Percentiles rank a stretch among this genome's conserved stretches.
These are phyloP conservation scores for Cutaneotrichosporon mucoides DNA, from an alignment of 1,284 basidiomycete species.

Conservation along the genomic window DNA sequence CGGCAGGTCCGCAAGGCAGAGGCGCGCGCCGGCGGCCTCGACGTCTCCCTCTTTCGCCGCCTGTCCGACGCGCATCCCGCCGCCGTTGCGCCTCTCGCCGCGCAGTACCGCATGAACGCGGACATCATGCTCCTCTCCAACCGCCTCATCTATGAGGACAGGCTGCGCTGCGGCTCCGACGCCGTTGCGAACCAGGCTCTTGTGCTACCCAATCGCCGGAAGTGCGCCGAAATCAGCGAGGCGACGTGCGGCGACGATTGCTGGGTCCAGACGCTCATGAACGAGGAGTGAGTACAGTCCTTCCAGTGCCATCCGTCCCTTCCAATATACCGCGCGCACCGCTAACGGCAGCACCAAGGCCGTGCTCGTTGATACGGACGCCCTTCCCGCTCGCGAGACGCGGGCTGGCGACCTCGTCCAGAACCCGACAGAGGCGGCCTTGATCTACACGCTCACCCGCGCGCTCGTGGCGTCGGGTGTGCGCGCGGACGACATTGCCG, in stretches of 20 bases:
- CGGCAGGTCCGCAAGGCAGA: constrained; percentile 69
- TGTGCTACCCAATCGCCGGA: constrained; percentile 54
- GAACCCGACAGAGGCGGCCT: constrained; percentile 70
- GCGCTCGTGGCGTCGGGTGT: constrained; percentile 66
- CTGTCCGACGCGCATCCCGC: constrained; percentile 80
- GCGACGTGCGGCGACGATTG: constrained; percentile 51
- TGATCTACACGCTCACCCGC: constrained; percentile 59
- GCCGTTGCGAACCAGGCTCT: constrained; percentile 63
- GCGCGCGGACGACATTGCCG: constrained; percentile 66
- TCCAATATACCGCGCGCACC: no score
- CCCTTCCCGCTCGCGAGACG: constrained; percentile 68
- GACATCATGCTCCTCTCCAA: constrained; percentile 96
- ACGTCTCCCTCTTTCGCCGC: constrained; percentile 82
- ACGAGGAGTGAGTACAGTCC: constrained; percentile 56
- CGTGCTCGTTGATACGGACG: constrained; percentile 89
- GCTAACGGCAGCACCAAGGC: constrained; percentile 63
- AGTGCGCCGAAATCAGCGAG: constrained; percentile 31
- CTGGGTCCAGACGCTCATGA: constrained; percentile 68
- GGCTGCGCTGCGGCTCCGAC: constrained; percentile 72
- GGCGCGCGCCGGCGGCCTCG: constrained; percentile 79
- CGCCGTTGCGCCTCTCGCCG: constrained; percentile 73
- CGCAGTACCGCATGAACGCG: constrained; percentile 95
- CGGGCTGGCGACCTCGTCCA: constrained; percentile 80
- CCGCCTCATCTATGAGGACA: constrained; percentile 74
- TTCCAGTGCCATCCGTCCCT: no score